Conservation (phyloP, 2,329 filamentous ascomycete species). For the Paraphoma sp. region DNA sequence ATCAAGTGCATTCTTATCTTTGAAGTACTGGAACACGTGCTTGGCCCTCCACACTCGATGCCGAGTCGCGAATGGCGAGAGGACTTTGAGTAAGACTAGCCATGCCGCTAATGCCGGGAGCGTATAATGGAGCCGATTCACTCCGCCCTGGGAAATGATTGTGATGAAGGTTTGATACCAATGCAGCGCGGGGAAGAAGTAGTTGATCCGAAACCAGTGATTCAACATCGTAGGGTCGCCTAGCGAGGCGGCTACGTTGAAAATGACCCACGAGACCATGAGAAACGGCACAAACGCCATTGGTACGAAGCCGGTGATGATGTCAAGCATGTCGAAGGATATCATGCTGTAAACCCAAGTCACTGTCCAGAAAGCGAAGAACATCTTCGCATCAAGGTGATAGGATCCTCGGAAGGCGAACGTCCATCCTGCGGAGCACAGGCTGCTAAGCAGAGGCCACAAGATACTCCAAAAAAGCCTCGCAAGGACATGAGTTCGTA, state of each 20-base stretch:
- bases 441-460: constrained; percentile 14
- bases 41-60: constrained; percentile 14
- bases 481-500: constrained; percentile 14
- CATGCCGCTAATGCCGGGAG: constrained; percentile 12
- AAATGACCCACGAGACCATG: neutral
- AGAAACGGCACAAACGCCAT: neutral
- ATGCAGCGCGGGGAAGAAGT: constrained; percentile 14
- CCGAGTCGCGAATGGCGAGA: constrained; percentile 16
- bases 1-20: constrained; percentile 14
- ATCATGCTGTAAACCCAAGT: constrained; percentile 16
- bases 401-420: constrained; percentile 10
- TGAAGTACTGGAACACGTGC: constrained; percentile 11
- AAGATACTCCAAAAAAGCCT: constrained; percentile 14
- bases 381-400: constrained; percentile 15
- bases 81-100: constrained; percentile 10
- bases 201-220: constrained; percentile 9
- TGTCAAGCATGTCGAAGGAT: constrained; percentile 15
- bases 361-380: constrained; percentile 18
- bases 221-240: constrained; percentile 4
- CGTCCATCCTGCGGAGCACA: constrained; percentile 16
- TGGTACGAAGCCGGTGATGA: constrained; percentile 2
- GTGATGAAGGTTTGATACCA: constrained; percentile 16
- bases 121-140: constrained; percentile 11
- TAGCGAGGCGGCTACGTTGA: constrained; percentile 9
- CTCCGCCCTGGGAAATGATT: constrained; percentile 9